Base-by-base conservation (phyloP, 495 filamentous ascomycete species). In the Tuber umbilicatum region DNA sequence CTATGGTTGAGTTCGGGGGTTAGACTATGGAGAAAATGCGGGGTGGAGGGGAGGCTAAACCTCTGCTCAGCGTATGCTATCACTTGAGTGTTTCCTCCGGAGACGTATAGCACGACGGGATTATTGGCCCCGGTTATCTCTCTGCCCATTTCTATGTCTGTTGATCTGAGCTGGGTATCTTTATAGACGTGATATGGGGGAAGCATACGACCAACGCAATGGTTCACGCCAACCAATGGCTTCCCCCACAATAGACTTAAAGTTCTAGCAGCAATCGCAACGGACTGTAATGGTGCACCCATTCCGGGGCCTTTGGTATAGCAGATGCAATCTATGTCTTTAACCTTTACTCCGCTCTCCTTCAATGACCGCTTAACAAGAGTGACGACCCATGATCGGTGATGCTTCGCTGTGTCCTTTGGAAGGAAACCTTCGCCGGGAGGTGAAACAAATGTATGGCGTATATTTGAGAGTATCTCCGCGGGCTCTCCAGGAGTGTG, bases 221-320 rank as follows among this genome's bases (percentile, higher is more conserved):
- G 95, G 84, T 99, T 99, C 19, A 99, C 95, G 27, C 92, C 94
- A 5, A 99, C 90, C 31, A 99, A 85, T 31, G 88, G 86, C 83
- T 94, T 94, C n/a, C 84, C 85, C 95, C 95, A 99, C 23, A 99
- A 87, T 70, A 97, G 84, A 73, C 89, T 87, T 40, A 98, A 83
- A 81, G 91, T 93, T 73, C 95, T 87, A 42, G 94, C 95, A 0
- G 90, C 93, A 19, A 97, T 84, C 4, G 94, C 96, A 16, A 95
- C 93, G 68, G 89, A 90, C 78, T 94, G 92, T n/a, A 99, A 85
- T 2, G 95, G 95, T 47, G 92, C 95, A 71, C 95, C 95, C 95
- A 99, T 99, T 2, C 95, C 95, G 0, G 95, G 95, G 0, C 95
- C 95, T 79, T 91, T 90, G 50, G 95, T 99, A 86, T 93, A 99